phyloP scores from a whole-genome alignment of 2,329 filamentous ascomycete species.

The Fusarium tuaranense region DNA sequence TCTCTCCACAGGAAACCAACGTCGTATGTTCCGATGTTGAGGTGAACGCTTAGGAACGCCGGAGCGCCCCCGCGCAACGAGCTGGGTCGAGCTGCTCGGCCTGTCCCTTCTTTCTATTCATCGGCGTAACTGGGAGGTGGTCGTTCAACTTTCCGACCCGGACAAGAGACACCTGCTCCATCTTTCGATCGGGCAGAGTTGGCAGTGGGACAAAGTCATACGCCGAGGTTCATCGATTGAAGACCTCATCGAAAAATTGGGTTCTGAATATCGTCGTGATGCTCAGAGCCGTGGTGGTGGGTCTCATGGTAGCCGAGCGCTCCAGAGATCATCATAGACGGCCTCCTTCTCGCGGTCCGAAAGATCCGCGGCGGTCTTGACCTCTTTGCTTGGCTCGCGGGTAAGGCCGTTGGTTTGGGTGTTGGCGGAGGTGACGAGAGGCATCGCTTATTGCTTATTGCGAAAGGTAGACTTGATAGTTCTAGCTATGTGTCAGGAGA shows the following conservation, averaged over 20 bases:
- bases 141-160: background rate
- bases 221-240: background rate
- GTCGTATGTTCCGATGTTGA: background rate
- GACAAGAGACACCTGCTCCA: background rate
- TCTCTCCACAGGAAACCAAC: background rate
- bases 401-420: background rate
- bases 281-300: background rate
- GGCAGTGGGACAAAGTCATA: background rate
- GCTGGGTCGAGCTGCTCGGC: background rate
- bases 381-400: background rate
- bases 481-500: background rate
- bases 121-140: background rate
- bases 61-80: background rate
- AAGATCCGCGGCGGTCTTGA: background rate
- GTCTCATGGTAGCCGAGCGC: background rate
- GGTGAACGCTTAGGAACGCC: background rate
- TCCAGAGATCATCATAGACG: background rate
- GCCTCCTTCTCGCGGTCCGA: background rate
- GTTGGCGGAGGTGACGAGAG: background rate
- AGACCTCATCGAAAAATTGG: background rate
- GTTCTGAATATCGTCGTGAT: background rate
- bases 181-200: background rate
- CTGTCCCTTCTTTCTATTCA: background rate
- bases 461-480: background rate
- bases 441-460: too few relatives aligned